Percentiles rank a stretch among this genome's conserved stretches.
Evolutionary conservation across 208 protist genomes (phyloP).

Genomic region (Kentomonas sorsogonicus): DNA sequence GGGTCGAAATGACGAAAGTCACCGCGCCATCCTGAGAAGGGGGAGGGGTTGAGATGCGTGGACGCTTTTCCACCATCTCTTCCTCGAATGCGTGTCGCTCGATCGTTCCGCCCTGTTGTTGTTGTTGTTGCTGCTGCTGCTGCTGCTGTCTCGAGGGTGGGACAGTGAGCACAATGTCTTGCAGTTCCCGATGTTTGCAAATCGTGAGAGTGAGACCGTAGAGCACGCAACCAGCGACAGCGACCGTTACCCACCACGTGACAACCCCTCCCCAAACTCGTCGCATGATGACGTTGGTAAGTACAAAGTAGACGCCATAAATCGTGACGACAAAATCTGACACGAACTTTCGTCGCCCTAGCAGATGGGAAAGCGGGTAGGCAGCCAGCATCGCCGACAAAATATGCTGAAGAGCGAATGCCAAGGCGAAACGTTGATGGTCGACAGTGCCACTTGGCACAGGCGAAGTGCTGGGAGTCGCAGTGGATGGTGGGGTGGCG

Average conservation of each 20-base stretch:
- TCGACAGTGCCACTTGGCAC: too few relatives aligned
- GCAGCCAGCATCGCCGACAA: conserved; percentile 29
- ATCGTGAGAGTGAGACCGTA: conserved; percentile 40
- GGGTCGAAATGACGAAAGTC: too few relatives aligned
- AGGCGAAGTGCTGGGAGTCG: too few relatives aligned
- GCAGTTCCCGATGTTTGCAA: conserved; percentile 61
- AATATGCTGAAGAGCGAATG: conserved; percentile 63
- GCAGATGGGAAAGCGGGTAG: conserved; percentile 45
- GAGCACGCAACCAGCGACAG: conserved; percentile 18
- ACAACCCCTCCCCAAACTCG: conserved; percentile 32
- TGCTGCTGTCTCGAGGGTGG: too few relatives aligned
- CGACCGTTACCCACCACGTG: conserved; percentile 47
- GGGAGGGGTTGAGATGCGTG: too few relatives aligned
- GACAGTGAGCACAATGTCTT: conserved; percentile 44
- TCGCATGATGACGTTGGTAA: conserved; percentile 29
- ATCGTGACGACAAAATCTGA: conserved; percentile 75
- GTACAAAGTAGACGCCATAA: conserved; percentile 58
- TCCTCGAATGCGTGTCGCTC: too few relatives aligned
- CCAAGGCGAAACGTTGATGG: too few relatives aligned
- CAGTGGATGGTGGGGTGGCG: too few relatives aligned
- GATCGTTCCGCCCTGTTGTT: too few relatives aligned
- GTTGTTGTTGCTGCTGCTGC: too few relatives aligned
- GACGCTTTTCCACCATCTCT: too few relatives aligned
- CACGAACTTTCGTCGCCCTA: conserved; percentile 79
- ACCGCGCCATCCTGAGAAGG: too few relatives aligned